These are phyloP conservation scores for Neurospora sp. DNA, from an alignment of 495 filamentous ascomycete genomes.

Conservation along the genomic window DNA sequence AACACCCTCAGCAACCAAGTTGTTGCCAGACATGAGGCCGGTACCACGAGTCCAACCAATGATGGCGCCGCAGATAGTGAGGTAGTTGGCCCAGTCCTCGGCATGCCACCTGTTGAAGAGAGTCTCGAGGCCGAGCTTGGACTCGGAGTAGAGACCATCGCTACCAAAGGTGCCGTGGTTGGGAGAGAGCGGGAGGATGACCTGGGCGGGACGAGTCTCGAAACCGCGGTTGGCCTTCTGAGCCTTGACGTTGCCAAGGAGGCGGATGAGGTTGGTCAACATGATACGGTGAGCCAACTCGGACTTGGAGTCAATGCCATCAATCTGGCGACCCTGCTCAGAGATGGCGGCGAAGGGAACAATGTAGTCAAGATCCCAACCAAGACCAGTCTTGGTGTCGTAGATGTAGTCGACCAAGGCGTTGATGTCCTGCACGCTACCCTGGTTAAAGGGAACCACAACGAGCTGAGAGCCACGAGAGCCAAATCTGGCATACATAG, in stretches of 20 bases:
- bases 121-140: slow-evolving; percentile 92
- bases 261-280: slow-evolving; percentile 90
- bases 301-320: slow-evolving; percentile 93
- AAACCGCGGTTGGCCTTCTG: slow-evolving; percentile 81
- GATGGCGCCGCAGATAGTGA: slow-evolving; percentile 96
- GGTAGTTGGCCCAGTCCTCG: slow-evolving; percentile 93
- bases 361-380: slow-evolving; percentile 95
- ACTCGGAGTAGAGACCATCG: slow-evolving; percentile 96
- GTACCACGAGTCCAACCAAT: slow-evolving; percentile 99
- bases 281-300: slow-evolving; percentile 98
- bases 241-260: slow-evolving; percentile 81
- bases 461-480: slow-evolving; percentile 91
- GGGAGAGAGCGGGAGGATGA: slow-evolving; percentile 89
- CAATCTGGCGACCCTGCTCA: slow-evolving; percentile 95
- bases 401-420: slow-evolving; percentile 92
- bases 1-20: slow-evolving; percentile 92
- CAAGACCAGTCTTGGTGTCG: slow-evolving; percentile 89
- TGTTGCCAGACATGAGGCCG: slow-evolving; percentile 96
- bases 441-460: slow-evolving; percentile 98
- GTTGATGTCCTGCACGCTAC: slow-evolving; percentile 93
- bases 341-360: slow-evolving; percentile 96
- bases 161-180: slow-evolving; percentile 99
- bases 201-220: slow-evolving; percentile 91
- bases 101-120: slow-evolving; percentile 98
- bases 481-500: slow-evolving; percentile 92